Conservation (phyloP, 176 grass and related monocot species). For the Aegilops tauschii region DNA sequence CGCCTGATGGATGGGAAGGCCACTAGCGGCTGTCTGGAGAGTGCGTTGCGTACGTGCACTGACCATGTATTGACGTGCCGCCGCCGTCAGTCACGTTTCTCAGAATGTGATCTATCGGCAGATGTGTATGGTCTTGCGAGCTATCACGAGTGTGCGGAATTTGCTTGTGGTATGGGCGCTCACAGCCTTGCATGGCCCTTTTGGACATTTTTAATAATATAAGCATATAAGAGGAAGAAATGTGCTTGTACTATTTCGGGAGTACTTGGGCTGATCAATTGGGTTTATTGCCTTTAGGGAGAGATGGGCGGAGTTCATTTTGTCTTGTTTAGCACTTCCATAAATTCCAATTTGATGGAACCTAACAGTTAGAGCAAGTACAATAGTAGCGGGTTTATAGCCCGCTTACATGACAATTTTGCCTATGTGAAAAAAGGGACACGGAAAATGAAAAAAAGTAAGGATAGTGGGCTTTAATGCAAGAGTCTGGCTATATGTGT, state of each 20-base stretch:
- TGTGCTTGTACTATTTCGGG: neutral
- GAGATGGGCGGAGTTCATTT: neutral
- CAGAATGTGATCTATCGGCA: neutral
- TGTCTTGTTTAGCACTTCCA: neutral
- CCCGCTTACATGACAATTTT: no score
- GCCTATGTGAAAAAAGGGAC: no score
- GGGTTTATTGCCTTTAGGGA: neutral
- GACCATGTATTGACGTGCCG: neutral
- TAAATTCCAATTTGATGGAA: neutral
- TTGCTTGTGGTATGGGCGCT: neutral
- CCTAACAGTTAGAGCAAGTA: no score
- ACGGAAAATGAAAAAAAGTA: no score
- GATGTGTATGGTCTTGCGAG: neutral
- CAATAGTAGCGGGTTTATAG: no score
- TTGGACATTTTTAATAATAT: neutral
- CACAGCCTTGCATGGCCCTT: neutral
- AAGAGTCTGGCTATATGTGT: no score
- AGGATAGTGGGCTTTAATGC: no score
- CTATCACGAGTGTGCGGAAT: neutral
- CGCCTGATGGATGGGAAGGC: neutral
- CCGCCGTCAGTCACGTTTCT: neutral
- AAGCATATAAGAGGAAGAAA: neutral
- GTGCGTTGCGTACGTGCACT: no score
- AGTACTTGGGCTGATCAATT: neutral
- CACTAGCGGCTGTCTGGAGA: constrained; percentile 1